phyloP scores from a whole-genome alignment of 169 alveolate species.

The Eimeria tenella region DNA sequence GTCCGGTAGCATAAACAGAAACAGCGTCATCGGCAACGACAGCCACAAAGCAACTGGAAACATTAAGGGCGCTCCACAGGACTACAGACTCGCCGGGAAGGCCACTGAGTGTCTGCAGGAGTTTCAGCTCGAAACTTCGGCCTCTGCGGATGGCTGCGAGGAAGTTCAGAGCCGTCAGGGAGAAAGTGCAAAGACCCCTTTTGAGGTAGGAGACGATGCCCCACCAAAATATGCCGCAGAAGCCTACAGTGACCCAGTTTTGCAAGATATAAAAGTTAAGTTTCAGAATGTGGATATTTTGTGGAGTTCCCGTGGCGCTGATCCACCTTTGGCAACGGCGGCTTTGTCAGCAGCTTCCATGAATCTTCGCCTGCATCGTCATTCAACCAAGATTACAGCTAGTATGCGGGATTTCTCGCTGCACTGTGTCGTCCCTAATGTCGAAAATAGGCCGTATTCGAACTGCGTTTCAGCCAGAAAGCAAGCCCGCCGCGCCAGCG shows the following conservation, averaged over 20 bases:
- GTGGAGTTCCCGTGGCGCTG: constrained; percentile 39
- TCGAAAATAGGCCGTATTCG: background rate
- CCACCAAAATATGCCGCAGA: background rate
- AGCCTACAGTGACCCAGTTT: constrained; percentile 23
- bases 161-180: too few species aligned
- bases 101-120: background rate
- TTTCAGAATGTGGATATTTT: constrained; percentile 44
- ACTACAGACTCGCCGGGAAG: background rate
- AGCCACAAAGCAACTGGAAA: background rate
- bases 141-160: background rate
- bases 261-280: constrained; percentile 6
- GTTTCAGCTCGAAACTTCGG: background rate
- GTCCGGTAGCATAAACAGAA: background rate
- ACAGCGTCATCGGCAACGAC: background rate
- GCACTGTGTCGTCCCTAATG: constrained; percentile 24
- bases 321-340: constrained; percentile 43
- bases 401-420: background rate
- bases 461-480: background rate
- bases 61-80: background rate
- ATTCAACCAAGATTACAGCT: constrained; percentile 35
- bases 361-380: background rate
- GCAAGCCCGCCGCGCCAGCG: background rate
- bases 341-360: constrained; percentile 45
- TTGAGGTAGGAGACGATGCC: background rate
- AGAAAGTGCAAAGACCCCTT: background rate